Evolutionary conservation across 23 red algal species (phyloP).

Genomic region (Gracilaria domingensis): DNA sequence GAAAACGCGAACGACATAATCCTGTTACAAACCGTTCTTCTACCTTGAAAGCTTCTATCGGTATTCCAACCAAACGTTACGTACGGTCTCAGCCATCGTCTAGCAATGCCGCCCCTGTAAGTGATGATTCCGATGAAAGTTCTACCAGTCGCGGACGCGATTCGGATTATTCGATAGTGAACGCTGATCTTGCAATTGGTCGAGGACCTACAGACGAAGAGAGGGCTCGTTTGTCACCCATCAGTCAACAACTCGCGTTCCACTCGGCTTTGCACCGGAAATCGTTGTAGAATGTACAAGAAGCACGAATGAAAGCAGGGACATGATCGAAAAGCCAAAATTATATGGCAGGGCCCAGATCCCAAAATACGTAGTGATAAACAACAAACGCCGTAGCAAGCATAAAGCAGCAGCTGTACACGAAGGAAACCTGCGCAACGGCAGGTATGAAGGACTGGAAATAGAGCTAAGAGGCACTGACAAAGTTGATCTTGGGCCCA

Average conservation of each 20-base stretch:
- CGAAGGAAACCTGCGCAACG: constrained; percentile 16
- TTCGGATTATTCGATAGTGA: neutral
- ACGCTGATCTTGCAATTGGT: neutral
- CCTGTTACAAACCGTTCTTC: neutral
- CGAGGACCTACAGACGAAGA: neutral
- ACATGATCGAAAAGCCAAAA: neutral
- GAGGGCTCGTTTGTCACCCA: neutral
- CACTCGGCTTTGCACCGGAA: neutral
- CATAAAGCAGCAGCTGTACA: neutral
- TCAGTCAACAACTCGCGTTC: neutral
- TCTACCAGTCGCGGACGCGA: neutral
- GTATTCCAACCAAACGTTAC: constrained; percentile 8
- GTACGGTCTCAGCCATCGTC: constrained; percentile 1
- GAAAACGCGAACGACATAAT: neutral
- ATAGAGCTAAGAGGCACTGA: neutral
- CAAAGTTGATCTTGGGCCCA: constrained; percentile 19
- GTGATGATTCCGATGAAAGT: neutral
- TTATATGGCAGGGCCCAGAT: neutral
- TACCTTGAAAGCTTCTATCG: constrained; percentile 8
- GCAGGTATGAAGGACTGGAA: neutral
- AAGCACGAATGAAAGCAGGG: neutral
- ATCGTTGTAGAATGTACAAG: neutral
- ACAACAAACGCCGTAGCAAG: neutral
- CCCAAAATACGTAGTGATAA: neutral
- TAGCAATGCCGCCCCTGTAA: neutral